Evolutionary conservation across 306 rosid genomes (phyloP), one percentile per base, ranked within the genome.

Genomic region (Begonia fuchsioides): DNA sequence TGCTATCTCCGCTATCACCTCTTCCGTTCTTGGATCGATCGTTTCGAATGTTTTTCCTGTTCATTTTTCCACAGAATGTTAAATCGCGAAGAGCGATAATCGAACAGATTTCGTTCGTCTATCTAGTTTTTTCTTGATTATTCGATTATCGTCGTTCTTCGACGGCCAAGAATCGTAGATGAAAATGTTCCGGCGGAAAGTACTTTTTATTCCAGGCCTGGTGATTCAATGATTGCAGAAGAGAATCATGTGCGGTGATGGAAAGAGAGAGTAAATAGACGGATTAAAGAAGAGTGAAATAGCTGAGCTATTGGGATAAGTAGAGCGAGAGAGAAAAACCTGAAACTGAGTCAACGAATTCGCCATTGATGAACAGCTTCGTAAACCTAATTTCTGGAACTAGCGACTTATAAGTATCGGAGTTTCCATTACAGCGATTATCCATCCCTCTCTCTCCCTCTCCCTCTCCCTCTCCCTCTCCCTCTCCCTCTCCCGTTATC

Each of bases 321-420:
- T 0, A 13, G 8, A 0, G 40, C 19, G 43, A 50, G 48, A 38
- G 32, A 17, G 17, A 12, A 32, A 19, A 43, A 83, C 96, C 94
- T 74, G 95, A 85, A 67, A 81, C 0, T 3, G 98, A 75, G 54
- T 81, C 79, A 51, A 79, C 75, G 56, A 81, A 90, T 11, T 75
- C 48, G 50, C 98, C 98, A 63, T 90, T 81, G 71, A 90, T 75
- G 81, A 90, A 85, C 54, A 85, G 86, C 74, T 90, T 80, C 17
- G 95, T 85, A 78, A 85, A 90, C 52, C 77, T 90, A 69, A 85
- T 65, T 10, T 69, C 18, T 6, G 93, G 83, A 7, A 64, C 52
- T 15, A 76, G 67, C 65, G 52, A 41, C 13, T 53, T 62, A 13
- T 65, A 1, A 26, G 35, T 56, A n/a, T 59, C 52, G 3, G 38